These are phyloP conservation scores for Ceratobasidium sp. DNA, from an alignment of 1,284 basidiomycete genomes.

Conservation along the genomic window DNA sequence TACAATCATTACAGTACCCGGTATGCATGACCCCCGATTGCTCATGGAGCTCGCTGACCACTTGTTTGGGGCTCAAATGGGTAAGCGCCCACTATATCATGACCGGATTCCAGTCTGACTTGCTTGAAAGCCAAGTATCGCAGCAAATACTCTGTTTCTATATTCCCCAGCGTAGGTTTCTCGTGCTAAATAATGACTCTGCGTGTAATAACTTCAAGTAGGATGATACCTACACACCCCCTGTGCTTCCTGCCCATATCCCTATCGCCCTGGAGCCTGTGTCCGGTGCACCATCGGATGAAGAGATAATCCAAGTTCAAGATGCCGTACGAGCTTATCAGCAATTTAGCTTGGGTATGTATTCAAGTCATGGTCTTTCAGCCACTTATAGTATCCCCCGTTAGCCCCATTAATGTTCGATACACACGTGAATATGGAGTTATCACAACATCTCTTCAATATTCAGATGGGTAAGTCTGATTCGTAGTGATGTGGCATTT, in stretches of 20 bases:
- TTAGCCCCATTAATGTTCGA: constrained; percentile 9
- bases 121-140: neutral
- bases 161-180: neutral
- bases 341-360: neutral
- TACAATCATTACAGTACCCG: neutral
- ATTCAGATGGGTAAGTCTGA: constrained; percentile 5
- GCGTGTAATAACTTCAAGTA: no score
- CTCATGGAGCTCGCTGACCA: neutral
- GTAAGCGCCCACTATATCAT: neutral
- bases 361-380: neutral
- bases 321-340: neutral
- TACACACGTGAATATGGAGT: neutral
- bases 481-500: no score
- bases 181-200: no score
- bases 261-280: neutral
- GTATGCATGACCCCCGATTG: neutral
- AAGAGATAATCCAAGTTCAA: neutral
- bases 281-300: neutral
- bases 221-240: neutral
- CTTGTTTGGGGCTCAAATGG: constrained; percentile 21
- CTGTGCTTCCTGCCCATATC: neutral
- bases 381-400: neutral
- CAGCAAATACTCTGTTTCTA: neutral
- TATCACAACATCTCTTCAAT: constrained; percentile 5
- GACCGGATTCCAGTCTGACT: no score